Evolutionary conservation across 768 basidiomycete species (phyloP).

Genomic region (Lactarius pseudohatsudake): DNA sequence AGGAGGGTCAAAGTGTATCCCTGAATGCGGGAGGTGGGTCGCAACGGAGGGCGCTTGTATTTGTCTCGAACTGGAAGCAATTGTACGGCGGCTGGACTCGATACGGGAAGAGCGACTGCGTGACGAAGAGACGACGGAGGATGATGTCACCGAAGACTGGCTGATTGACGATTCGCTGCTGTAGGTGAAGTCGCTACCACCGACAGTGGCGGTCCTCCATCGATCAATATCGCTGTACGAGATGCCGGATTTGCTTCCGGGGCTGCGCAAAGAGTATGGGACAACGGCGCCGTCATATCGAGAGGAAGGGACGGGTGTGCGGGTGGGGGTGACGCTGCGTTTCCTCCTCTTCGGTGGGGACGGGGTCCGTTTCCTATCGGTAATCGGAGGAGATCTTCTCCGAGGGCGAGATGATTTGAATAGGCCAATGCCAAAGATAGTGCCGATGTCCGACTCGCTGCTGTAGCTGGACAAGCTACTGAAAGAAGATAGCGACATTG

Average conservation of each 20-base stretch:
- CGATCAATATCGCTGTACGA: slow-evolving; percentile 25
- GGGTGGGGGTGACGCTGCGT: slow-evolving; percentile 24
- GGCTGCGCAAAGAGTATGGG: slow-evolving; percentile 20
- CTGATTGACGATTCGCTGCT: slow-evolving; percentile 27
- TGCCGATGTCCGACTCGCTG: slow-evolving; percentile 26
- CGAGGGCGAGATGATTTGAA: slow-evolving; percentile 19
- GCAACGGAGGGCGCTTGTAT: background rate
- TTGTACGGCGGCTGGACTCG: slow-evolving; percentile 9
- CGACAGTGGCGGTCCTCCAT: slow-evolving; percentile 13
- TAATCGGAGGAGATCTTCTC: slow-evolving; percentile 6
- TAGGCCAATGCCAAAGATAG: slow-evolving; percentile 11
- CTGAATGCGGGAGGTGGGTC: slow-evolving; percentile 1
- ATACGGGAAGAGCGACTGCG: slow-evolving; percentile 17
- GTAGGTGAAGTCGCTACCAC: slow-evolving; percentile 24
- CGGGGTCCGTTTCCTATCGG: slow-evolving; percentile 5
- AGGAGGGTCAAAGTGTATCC: slow-evolving; percentile 15
- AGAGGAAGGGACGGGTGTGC: slow-evolving; percentile 6
- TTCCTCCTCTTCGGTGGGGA: slow-evolving; percentile 16
- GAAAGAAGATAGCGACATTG: slow-evolving; percentile 28
- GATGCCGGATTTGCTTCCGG: slow-evolving; percentile 20
- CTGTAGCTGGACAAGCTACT: slow-evolving; percentile 29
- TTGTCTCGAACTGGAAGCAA: slow-evolving; percentile 8
- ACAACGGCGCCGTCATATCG: slow-evolving; percentile 13
- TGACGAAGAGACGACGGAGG: slow-evolving; percentile 20
- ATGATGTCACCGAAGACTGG: slow-evolving; percentile 15